Percentiles rank a stretch among this genome's conserved stretches.
phyloP scores from a whole-genome alignment of 2,329 filamentous ascomycete genomes.

The Byssoonygena ceratinophila region DNA sequence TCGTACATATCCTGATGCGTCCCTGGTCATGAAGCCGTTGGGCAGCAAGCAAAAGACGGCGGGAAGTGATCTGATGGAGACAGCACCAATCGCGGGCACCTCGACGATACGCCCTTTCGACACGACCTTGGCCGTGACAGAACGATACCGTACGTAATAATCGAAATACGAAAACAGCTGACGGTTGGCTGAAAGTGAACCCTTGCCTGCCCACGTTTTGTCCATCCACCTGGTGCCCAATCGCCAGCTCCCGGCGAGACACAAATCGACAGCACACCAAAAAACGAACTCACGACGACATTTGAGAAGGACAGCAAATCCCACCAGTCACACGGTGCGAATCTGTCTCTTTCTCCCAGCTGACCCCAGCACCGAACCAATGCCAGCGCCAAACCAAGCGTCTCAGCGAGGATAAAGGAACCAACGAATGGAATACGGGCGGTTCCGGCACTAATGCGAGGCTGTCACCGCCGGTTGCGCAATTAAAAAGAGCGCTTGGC shows the following conservation, averaged over 20 bases:
- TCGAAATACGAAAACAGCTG: conserved; percentile 7
- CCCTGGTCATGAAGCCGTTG: conserved; percentile 6
- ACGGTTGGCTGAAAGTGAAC: background rate
- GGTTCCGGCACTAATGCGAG: conserved; percentile 9
- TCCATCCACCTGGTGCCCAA: conserved; percentile 9
- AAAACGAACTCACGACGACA: background rate
- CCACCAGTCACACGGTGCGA: conserved; percentile 11
- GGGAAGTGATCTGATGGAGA: background rate
- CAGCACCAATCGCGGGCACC: background rate
- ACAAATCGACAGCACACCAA: background rate
- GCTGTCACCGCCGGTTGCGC: conserved; percentile 11
- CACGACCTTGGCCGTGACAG: background rate
- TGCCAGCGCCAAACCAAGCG: background rate
- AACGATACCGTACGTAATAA: conserved; percentile 1
- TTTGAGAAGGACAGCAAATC: background rate
- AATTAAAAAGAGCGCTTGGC: conserved; percentile 5
- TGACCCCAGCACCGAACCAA: background rate
- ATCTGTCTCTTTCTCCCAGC: background rate
- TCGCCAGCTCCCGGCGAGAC: conserved; percentile 1
- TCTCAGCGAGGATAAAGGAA: background rate
- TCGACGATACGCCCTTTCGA: background rate
- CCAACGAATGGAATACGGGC: background rate
- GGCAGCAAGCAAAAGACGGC: background rate
- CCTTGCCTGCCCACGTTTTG: conserved; percentile 15
- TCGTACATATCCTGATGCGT: background rate